Percentiles rank a stretch among this genome's conserved stretches.
These are phyloP conservation scores for Ophiocordyceps camponoti-leonardi DNA, from an alignment of 2,329 filamentous ascomycete species.

Conservation along the genomic window DNA sequence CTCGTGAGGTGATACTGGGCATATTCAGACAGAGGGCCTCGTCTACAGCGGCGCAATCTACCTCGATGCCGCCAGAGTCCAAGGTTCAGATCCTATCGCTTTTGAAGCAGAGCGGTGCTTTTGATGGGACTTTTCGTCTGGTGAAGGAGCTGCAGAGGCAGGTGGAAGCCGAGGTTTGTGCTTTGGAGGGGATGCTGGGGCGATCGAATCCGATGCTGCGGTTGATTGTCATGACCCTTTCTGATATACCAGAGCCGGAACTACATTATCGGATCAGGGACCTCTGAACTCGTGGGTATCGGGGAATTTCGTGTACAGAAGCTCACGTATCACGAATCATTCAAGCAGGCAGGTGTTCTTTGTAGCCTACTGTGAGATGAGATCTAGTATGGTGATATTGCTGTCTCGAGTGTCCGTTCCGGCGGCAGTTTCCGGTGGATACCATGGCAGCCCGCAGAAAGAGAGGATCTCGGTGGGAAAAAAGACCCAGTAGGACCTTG, in stretches of 20 bases:
- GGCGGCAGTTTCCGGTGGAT: too few species aligned
- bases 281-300: too few species aligned
- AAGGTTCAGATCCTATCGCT: neutral
- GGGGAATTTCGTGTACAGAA: too few species aligned
- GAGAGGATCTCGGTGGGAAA: too few species aligned
- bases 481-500: too few species aligned
- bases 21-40: neutral
- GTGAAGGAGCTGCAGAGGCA: neutral
- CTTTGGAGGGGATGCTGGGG: neutral
- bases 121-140: neutral
- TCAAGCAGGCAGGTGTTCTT: too few species aligned
- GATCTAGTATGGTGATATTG: too few species aligned
- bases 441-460: too few species aligned
- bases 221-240: neutral
- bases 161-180: neutral
- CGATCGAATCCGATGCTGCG: neutral
- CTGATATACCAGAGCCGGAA: neutral
- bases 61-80: neutral
- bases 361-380: too few species aligned
- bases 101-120: neutral
- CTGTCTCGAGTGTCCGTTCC: too few species aligned
- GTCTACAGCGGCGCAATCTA: neutral
- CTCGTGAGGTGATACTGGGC: neutral
- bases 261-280: too few species aligned
- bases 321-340: too few species aligned